A percentile compares a stretch with the other conserved stretches of the same genome.
These are phyloP conservation scores for Pseudogymnoascus sp. DNA, from an alignment of 2,329 filamentous ascomycete species.

Conservation along the genomic window DNA sequence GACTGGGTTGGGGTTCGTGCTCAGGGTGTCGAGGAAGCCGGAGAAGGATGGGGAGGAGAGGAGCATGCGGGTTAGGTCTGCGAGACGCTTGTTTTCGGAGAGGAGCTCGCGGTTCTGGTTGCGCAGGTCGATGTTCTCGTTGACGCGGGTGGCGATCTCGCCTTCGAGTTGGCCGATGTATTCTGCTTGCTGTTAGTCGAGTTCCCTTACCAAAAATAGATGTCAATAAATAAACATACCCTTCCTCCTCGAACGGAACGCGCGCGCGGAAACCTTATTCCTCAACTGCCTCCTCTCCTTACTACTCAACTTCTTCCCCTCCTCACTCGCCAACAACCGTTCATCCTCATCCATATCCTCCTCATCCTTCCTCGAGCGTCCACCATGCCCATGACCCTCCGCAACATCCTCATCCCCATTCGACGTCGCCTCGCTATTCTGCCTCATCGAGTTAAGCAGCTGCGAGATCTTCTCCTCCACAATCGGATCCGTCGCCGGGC, in stretches of 20 bases:
- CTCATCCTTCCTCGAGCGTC: slow-evolving; percentile 81
- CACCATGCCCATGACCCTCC: slow-evolving; percentile 39
- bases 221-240: slow-evolving; percentile 49
- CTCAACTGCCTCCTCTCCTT: slow-evolving; percentile 95
- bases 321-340: slow-evolving; percentile 84
- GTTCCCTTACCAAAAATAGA: neutral
- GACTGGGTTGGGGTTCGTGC: slow-evolving; percentile 45
- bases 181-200: slow-evolving; percentile 66
- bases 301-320: slow-evolving; percentile 97
- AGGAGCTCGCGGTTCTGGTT: slow-evolving; percentile 70
- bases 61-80: slow-evolving; percentile 71
- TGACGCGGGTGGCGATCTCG: slow-evolving; percentile 75
- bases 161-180: slow-evolving; percentile 92
- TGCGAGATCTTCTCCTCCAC: slow-evolving; percentile 92
- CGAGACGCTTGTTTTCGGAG: slow-evolving; percentile 77
- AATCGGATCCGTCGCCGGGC: slow-evolving; percentile 49
- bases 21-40: slow-evolving; percentile 66
- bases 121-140: slow-evolving; percentile 74
- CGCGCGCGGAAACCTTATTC: slow-evolving; percentile 96
- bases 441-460: slow-evolving; percentile 81
- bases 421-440: slow-evolving; percentile 48
- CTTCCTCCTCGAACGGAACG: slow-evolving; percentile 96
- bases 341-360: slow-evolving; percentile 99
- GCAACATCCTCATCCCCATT: slow-evolving; percentile 39
- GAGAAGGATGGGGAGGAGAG: slow-evolving; percentile 75